Evolutionary conservation across 1,284 basidiomycete species (phyloP).

Genomic region (Ceratobasidium sp.): DNA sequence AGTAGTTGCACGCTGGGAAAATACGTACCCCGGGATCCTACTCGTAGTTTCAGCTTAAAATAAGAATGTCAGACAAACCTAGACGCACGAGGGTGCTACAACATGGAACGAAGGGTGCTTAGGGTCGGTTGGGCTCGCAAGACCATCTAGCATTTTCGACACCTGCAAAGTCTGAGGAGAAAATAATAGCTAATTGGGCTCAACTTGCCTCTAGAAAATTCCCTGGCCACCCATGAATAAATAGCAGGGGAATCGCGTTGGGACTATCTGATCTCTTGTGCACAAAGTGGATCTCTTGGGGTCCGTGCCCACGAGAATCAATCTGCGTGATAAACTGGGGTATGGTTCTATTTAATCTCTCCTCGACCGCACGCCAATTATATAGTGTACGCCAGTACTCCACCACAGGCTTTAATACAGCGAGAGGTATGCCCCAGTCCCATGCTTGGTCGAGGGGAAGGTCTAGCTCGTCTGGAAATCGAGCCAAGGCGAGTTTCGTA

Average conservation of each 20-base stretch:
- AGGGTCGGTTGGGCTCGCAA: constrained; percentile 42
- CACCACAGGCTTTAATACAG: constrained; percentile 36
- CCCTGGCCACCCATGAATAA: constrained; percentile 41
- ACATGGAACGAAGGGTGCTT: constrained; percentile 44
- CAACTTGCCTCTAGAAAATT: constrained; percentile 40
- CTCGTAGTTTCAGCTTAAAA: background rate
- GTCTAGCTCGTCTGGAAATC: constrained; percentile 40
- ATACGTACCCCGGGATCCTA: constrained; percentile 43
- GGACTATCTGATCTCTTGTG: constrained; percentile 37
- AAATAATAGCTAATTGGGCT: background rate
- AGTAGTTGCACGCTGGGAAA: constrained; percentile 40
- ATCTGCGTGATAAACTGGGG: constrained; percentile 40
- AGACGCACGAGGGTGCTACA: constrained; percentile 42
- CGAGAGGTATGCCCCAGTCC: constrained; percentile 40
- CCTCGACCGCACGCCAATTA: no score
- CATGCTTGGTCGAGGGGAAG: constrained; percentile 37
- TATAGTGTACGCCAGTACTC: constrained; percentile 39
- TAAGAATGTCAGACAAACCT: background rate
- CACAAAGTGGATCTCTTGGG: constrained; percentile 38
- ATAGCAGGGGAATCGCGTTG: constrained; percentile 38
- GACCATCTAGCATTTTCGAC: constrained; percentile 42
- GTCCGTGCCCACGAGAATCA: constrained; percentile 27
- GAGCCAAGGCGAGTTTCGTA: constrained; percentile 24
- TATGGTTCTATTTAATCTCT: constrained; percentile 36
- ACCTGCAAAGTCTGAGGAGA: constrained; percentile 25